phyloP scores from a whole-genome alignment of 2,329 filamentous ascomycete genomes.

The Alternaria burnsii region DNA sequence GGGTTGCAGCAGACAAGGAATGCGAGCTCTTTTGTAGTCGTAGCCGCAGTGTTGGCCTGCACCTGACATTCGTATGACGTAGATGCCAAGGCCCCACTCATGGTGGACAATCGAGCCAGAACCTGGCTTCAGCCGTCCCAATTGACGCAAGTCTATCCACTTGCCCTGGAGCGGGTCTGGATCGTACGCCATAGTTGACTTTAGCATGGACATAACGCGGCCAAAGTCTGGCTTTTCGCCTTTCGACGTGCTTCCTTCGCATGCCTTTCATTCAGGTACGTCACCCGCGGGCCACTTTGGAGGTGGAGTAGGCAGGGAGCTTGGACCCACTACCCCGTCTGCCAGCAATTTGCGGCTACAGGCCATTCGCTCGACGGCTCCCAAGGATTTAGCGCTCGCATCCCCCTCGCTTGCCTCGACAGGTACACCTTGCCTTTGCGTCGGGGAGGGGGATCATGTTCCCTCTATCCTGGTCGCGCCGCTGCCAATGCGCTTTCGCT shows the following conservation, averaged over 20 bases:
- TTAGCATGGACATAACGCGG: conserved; percentile 17
- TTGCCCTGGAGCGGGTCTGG: conserved; percentile 27
- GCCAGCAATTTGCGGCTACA: conserved; percentile 12
- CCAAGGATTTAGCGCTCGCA: conserved; percentile 16
- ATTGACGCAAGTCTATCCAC: conserved; percentile 23
- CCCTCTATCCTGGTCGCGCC: conserved; percentile 8
- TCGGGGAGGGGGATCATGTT: conserved; percentile 1
- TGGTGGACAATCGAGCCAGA: conserved; percentile 19
- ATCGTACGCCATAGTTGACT: conserved; percentile 16
- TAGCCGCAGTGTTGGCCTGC: conserved; percentile 28
- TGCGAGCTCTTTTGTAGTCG: conserved; percentile 45
- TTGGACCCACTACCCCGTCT: conserved; percentile 16
- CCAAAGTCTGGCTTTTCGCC: conserved; percentile 9
- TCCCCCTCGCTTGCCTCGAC: conserved; percentile 15
- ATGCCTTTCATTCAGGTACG: conserved; percentile 23
- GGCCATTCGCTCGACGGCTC: conserved; percentile 1
- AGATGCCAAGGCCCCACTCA: conserved; percentile 23
- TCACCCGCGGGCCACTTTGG: conserved; percentile 14
- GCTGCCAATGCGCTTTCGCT: conserved; percentile 11
- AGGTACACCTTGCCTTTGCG: conserved; percentile 13
- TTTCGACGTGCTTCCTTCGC: conserved; percentile 10
- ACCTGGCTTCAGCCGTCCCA: conserved; percentile 32
- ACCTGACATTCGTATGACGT: conserved; percentile 47
- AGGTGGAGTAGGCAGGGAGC: conserved; percentile 13
- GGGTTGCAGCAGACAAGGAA: conserved; percentile 35